Evolutionary conservation across 768 basidiomycete species (phyloP), one percentile per base, ranked within the genome.

Genomic region (Phylloporus sp.): DNA sequence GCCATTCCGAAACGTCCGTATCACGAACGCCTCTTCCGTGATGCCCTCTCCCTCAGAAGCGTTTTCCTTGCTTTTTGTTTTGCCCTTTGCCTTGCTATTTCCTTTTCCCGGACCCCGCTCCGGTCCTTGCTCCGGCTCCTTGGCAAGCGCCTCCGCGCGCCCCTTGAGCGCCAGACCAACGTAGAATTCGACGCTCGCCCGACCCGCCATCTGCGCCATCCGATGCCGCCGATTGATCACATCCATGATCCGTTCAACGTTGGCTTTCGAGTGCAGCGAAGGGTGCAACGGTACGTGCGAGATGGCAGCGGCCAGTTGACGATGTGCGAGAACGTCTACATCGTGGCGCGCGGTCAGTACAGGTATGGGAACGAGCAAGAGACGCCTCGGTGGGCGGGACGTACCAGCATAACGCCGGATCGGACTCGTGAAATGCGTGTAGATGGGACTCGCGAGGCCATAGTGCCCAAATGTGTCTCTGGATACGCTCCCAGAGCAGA

Each of bases 401-500:
- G 52, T 56, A 87, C 88, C 93, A 17, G 95, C 94, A 63, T 96
- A 99, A 46, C 96, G 81, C 46, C 96, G 77, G 56, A 99, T 99
- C 1, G 96, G 96, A 62, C 92, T 95, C 32, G 95, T 97, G 62
- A 98, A 98, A 65, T 98, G 96, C 0, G 96, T 99, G 64, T 98
- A 99, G 46, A 99, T 99, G 0, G 88, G 79, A 62, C 82, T 93
- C 1, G 96, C 96, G n/a, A 99, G 78, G 32, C 96, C 96, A 63
- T 99, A 99, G 66, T 98, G 96, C 3, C 89, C 86, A 62, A 97
- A 99, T 1, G 91, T 85, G 53, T 96, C 93, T 39, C 84, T 80
- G 0, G 85, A 80, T 3, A 97, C 92, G 55, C 91, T 93, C 9
- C 96, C 95, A 0, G 94, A 89, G 63, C 89, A 91, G 70, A 98